Evolutionary conservation across 495 filamentous ascomycete species (phyloP), one percentile per base, ranked within the genome.

Genomic region (Aspergillus avenaceus): DNA sequence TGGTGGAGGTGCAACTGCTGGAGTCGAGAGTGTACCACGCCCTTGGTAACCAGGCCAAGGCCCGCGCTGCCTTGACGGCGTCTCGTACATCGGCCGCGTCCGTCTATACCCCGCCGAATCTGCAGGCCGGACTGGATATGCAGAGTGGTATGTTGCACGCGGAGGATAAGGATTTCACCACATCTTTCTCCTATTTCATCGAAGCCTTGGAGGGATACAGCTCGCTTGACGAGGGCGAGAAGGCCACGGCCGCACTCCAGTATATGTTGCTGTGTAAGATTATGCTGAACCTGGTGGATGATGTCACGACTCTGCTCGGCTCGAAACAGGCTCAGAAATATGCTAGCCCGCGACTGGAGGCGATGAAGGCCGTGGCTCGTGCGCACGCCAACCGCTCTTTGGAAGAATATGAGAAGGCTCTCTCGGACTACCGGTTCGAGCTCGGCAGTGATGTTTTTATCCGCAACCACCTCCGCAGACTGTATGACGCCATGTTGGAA

Each of bases 221-320:
- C 69, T 84, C 87, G 6, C 89, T 96, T 63, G 93, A 99, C 53
- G 88, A 92, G 56, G 71, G 84, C 6, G 76, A 80, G 51, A 86
- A 90, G 68, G 93, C 93, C 5, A 92, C 90, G 8, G 85, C 91
- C 8, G 88, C 93, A 22, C 75, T 99, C 54, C 95, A 99, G 72
- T 99, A 99, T 79, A 97, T 99, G 95, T 79, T 99, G 27, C 83
- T 99, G 24, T 97, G 93, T 80, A 97, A 97, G 78, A 95, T 99
- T 74, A 97, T 99, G 93, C 78, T 97, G 54, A 99, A 99, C 73
- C 73, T 92, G 26, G 89, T 82, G 54, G 91, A 97, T 75, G 93
- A 99, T 71, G 92, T 99, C 63, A 91, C 90, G 70, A 79, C 83
- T 60, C 77, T 98, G 46, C 86, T 97, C 81, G 83, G 85, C 13